These are phyloP conservation scores for Paecilomyces sp. DNA, from an alignment of 2,329 filamentous ascomycete species.

Conservation along the genomic window DNA sequence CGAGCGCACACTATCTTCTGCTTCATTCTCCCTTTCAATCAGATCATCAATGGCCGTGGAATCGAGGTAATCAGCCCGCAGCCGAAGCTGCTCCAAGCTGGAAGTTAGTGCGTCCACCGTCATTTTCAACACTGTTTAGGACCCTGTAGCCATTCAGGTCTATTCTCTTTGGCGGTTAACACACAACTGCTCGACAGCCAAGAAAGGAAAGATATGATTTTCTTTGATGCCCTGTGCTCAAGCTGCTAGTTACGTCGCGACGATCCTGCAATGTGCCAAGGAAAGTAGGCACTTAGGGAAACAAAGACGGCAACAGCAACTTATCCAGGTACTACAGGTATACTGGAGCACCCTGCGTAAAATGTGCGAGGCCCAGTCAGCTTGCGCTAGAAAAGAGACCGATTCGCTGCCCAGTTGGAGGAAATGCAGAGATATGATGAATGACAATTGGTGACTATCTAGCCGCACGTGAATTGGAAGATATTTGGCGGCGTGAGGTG, in stretches of 20 bases:
- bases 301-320: not conserved
- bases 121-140: not conserved
- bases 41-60: constrained; percentile 20
- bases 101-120: constrained; percentile 21
- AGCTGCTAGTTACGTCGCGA: not conserved
- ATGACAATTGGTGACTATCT: not conserved
- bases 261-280: not conserved
- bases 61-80: constrained; percentile 16
- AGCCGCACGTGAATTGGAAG: not conserved
- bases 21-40: constrained; percentile 22
- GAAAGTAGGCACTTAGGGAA: not conserved
- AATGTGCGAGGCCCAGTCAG: not conserved
- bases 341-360: not conserved
- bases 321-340: not conserved
- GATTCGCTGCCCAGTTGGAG: not conserved
- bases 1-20: constrained; percentile 27
- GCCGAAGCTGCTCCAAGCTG: constrained; percentile 19
- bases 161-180: not conserved
- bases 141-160: not conserved
- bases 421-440: not conserved
- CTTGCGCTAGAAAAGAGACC: not conserved
- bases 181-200: not conserved
- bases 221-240: not conserved
- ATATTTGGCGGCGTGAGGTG: constrained; percentile 12
- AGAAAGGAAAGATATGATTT: not conserved